These are phyloP conservation scores for Iris macrosiphon DNA, from an alignment of 106 monocot genomes.

Conservation along the genomic window DNA sequence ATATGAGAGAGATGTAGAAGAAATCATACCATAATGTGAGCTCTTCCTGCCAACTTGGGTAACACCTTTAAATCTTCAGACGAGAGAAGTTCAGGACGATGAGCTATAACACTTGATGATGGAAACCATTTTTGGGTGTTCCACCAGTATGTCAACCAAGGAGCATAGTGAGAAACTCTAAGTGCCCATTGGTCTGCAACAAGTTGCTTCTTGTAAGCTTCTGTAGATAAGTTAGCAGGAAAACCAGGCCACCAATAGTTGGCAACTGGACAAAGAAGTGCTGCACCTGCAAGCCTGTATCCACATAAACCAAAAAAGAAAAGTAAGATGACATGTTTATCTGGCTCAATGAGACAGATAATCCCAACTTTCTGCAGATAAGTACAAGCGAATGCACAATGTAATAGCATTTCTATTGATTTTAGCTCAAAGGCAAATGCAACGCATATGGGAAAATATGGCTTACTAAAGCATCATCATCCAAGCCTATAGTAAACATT, in stretches of 20 bases:
- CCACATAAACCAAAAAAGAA: too few relatives aligned
- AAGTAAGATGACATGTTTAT: too few relatives aligned
- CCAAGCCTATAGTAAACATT: too few relatives aligned
- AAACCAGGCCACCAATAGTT: conserved; percentile 78
- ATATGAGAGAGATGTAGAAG: too few relatives aligned
- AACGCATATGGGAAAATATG: too few relatives aligned
- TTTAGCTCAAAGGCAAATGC: too few relatives aligned
- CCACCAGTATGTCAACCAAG: conserved; percentile 68
- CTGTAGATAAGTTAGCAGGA: conserved; percentile 33
- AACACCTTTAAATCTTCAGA: conserved; percentile 25
- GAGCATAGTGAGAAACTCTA: conserved; percentile 55
- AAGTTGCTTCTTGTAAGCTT: conserved; percentile 37
- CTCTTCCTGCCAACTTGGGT: conserved; percentile 19
- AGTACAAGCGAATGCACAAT: too few relatives aligned
- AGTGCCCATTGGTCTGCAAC: conserved; percentile 37
- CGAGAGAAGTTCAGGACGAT: conserved; percentile 15
- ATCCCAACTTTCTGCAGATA: too few relatives aligned
- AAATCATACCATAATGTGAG: conserved; percentile 11
- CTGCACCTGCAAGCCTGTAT: conserved; percentile 68
- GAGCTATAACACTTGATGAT: conserved; percentile 32
- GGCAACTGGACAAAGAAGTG: conserved; percentile 51
- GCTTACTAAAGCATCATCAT: too few relatives aligned
- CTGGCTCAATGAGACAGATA: too few relatives aligned
- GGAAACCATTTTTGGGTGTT: conserved; percentile 70
- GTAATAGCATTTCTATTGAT: too few relatives aligned